Evolutionary conservation across 345 rosid species (phyloP).

Genomic region (Anacardium occidentale): DNA sequence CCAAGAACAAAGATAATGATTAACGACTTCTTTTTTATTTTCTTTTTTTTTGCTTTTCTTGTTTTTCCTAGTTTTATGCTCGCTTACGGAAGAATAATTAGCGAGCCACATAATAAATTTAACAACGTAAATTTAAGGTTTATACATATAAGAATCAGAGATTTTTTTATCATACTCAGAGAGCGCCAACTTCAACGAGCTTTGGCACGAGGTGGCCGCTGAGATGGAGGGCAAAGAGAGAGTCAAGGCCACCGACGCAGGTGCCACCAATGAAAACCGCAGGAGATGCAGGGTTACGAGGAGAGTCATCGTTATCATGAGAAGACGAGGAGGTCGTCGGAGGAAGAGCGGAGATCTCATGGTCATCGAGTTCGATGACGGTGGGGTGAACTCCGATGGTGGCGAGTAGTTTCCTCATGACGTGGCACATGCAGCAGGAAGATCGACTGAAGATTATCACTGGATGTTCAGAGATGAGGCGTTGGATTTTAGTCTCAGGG

Average conservation of each 20-base stretch:
- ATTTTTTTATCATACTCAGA: conserved; percentile 51
- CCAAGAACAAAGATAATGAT: not conserved
- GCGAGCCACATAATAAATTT: not conserved
- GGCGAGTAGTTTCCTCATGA: conserved; percentile 78
- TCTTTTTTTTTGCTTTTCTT: not conserved
- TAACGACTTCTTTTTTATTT: too few species aligned
- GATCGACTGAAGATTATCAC: conserved; percentile 87
- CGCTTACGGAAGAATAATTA: not conserved
- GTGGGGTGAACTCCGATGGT: conserved; percentile 85
- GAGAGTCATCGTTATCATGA: conserved; percentile 14
- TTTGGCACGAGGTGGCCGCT: conserved; percentile 83
- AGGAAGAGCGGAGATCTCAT: conserved; percentile 75
- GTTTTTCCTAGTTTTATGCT: conserved; percentile 15
- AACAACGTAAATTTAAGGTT: not conserved
- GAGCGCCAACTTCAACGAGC: conserved; percentile 88
- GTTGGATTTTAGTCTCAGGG: conserved; percentile 65
- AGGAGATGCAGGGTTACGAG: conserved; percentile 41
- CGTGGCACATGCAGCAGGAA: conserved; percentile 96
- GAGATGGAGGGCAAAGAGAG: conserved; percentile 85
- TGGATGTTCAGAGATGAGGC: conserved; percentile 85
- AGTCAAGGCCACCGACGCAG: conserved; percentile 84
- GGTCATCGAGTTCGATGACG: conserved; percentile 86
- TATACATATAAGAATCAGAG: not conserved
- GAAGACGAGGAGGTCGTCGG: conserved; percentile 21
- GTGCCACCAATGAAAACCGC: conserved; percentile 79